Evolutionary conservation across 2,329 filamentous ascomycete species (phyloP).

Genomic region (Diaporthe nobilis): DNA sequence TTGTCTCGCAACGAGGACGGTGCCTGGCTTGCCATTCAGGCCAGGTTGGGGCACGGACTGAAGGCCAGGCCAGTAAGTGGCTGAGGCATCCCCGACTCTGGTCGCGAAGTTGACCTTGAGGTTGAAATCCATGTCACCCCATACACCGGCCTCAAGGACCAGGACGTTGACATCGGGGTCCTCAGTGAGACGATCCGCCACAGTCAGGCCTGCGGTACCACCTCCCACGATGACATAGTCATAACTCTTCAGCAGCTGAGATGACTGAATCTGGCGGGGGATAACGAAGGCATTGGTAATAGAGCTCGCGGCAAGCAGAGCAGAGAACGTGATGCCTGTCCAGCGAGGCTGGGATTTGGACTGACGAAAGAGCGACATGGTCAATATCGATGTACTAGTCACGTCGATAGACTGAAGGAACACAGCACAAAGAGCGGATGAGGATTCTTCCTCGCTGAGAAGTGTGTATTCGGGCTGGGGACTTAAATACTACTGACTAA

Average conservation of each 20-base stretch:
- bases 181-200: conserved; percentile 45
- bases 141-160: conserved; percentile 45
- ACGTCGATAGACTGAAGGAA: conserved; percentile 3
- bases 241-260: conserved; percentile 37
- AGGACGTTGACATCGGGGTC: conserved; percentile 43
- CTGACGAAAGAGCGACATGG: conserved; percentile 22
- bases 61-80: conserved; percentile 5
- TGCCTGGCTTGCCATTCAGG: conserved; percentile 46
- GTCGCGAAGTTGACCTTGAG: not conserved
- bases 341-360: conserved; percentile 23
- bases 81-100: not conserved
- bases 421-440: not conserved
- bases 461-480: too few species aligned
- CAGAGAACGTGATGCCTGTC: conserved; percentile 21
- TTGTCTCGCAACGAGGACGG: conserved; percentile 47
- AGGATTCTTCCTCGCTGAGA: not conserved
- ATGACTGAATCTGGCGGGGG: conserved; percentile 21
- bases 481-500: not conserved
- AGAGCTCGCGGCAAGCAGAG: conserved; percentile 32
- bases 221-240: conserved; percentile 46
- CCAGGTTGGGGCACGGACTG: conserved; percentile 49
- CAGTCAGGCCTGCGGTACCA: conserved; percentile 45
- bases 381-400: not conserved
- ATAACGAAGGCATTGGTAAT: conserved; percentile 26
- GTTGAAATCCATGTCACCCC: conserved; percentile 35